Evolutionary conservation across 2,329 filamentous ascomycete genomes (phyloP).

Genomic region (Kalmusia sp.): DNA sequence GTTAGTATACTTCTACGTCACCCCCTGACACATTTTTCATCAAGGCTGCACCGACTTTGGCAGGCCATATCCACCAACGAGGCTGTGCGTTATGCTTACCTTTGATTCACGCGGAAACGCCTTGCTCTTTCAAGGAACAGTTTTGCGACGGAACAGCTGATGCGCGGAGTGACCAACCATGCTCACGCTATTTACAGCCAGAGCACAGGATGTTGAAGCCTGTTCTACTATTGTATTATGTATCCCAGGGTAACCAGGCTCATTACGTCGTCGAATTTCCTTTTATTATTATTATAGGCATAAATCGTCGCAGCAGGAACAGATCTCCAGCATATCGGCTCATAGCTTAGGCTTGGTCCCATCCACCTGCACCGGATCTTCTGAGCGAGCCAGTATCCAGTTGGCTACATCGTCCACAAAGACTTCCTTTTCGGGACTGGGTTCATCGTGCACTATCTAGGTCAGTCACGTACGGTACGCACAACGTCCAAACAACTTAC

Average conservation of each 20-base stretch:
- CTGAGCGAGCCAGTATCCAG: constrained; percentile 45
- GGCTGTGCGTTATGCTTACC: background rate
- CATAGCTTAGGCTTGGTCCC: constrained; percentile 43
- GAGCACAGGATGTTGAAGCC: too few relatives aligned
- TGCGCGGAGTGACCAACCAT: too few relatives aligned
- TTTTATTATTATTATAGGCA: too few relatives aligned
- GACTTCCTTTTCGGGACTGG: constrained; percentile 39
- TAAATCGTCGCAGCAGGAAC: too few relatives aligned
- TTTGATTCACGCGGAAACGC: background rate
- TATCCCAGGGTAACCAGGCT: too few relatives aligned
- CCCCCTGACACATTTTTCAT: background rate
- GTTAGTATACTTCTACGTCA: background rate
- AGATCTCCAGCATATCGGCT: background rate
- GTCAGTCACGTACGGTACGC: constrained; percentile 18
- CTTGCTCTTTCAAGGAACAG: background rate
- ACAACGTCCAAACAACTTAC: constrained; percentile 41
- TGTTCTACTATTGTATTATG: too few relatives aligned
- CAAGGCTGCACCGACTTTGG: background rate
- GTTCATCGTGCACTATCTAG: constrained; percentile 46
- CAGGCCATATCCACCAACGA: background rate
- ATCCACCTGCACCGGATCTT: constrained; percentile 37
- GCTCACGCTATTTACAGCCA: too few relatives aligned
- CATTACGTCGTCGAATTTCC: too few relatives aligned
- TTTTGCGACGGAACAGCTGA: background rate
- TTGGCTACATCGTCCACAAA: constrained; percentile 44